Evolutionary conservation across 2,329 filamentous ascomycete genomes (phyloP).

Genomic region (Aspergillus transmontanensis): DNA sequence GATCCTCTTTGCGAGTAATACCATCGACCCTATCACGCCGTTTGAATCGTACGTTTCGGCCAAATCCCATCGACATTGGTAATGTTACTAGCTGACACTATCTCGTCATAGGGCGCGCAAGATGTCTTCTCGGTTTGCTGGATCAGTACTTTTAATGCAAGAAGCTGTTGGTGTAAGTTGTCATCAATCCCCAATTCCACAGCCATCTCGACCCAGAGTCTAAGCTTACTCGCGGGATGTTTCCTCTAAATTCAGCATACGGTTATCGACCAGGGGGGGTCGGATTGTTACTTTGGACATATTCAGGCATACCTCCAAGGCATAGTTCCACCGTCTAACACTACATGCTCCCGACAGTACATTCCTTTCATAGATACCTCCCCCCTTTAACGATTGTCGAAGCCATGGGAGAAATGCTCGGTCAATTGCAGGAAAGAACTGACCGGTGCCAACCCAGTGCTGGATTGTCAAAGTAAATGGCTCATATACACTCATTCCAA

Average conservation of each 20-base stretch:
- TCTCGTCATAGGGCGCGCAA: constrained; percentile 14
- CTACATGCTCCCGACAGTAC: constrained; percentile 31
- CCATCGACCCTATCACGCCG: constrained; percentile 60
- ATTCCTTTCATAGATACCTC: constrained; percentile 10
- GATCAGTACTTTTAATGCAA: constrained; percentile 19
- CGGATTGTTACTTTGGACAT: constrained; percentile 40
- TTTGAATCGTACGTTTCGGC: constrained; percentile 30
- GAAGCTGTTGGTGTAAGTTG: constrained; percentile 22
- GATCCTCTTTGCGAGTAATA: constrained; percentile 58
- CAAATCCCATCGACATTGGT: not conserved
- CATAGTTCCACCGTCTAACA: constrained; percentile 33
- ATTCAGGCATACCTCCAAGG: constrained; percentile 43
- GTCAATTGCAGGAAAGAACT: not conserved
- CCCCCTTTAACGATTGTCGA: not conserved
- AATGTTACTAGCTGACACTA: constrained; percentile 7
- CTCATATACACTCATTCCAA: not conserved
- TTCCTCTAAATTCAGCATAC: constrained; percentile 27
- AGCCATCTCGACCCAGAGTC: constrained; percentile 8
- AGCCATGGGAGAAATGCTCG: not conserved
- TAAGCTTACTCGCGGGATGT: constrained; percentile 10
- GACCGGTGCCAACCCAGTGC: not conserved
- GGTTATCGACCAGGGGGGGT: constrained; percentile 42
- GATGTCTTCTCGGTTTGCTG: constrained; percentile 17
- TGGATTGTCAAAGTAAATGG: not conserved
- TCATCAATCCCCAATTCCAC: constrained; percentile 5